A percentile compares a stretch with the other conserved stretches of the same genome.
Conservation (phyloP, 768 basidiomycete species). For the Boletales sp. region DNA sequence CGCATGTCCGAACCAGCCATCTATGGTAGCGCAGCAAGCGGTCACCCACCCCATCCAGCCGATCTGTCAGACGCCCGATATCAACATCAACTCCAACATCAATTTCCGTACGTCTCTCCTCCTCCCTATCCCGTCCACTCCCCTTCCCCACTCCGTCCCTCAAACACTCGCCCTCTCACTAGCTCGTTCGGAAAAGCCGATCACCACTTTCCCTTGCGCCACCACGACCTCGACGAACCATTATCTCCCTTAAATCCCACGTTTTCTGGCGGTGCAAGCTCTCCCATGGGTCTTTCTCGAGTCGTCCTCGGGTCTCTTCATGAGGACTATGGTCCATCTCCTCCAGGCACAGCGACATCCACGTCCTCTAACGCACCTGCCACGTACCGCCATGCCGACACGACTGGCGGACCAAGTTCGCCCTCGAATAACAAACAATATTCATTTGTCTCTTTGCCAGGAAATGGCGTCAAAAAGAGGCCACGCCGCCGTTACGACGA, state of each 20-base stretch:
- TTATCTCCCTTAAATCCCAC: conserved; percentile 53
- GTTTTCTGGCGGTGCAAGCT: conserved; percentile 42
- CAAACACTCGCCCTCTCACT: conserved; percentile 42
- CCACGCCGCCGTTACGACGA: conserved; percentile 89
- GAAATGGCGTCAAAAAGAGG: conserved; percentile 78
- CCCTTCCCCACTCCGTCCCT: conserved; percentile 44
- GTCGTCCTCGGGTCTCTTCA: conserved; percentile 43
- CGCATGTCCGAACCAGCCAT: conserved; percentile 68
- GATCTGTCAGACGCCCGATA: conserved; percentile 33
- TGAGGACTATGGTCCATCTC: conserved; percentile 56
- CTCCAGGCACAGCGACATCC: conserved; percentile 60
- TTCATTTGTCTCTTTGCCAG: conserved; percentile 77
- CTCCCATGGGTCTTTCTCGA: conserved; percentile 29
- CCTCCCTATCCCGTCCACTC: conserved; percentile 37
- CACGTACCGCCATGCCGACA: conserved; percentile 21
- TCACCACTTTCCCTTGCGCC: conserved; percentile 28
- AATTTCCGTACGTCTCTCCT: conserved; percentile 32
- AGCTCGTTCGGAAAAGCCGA: conserved; percentile 31
- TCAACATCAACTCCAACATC: conserved; percentile 39
- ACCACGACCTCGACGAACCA: conserved; percentile 43
- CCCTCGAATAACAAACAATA: conserved; percentile 63
- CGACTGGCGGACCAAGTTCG: conserved; percentile 25
- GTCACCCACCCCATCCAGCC: conserved; percentile 30
- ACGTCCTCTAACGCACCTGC: conserved; percentile 45
- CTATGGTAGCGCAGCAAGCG: conserved; percentile 40